phyloP scores from a whole-genome alignment of 176 grass and related monocot species.

The Oryza meridionalis region DNA sequence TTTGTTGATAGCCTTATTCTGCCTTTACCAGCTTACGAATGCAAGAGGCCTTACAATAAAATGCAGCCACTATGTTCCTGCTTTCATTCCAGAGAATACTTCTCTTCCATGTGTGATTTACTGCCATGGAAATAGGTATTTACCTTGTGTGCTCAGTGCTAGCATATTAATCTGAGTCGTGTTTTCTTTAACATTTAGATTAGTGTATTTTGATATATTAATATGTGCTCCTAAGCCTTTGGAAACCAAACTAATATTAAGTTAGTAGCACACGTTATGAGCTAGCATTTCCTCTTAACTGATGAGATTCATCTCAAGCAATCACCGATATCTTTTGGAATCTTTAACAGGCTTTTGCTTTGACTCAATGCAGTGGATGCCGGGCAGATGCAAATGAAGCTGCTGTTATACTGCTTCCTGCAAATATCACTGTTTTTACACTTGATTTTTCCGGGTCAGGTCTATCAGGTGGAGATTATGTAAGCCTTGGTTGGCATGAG shows the following conservation, averaged over 20 bases:
- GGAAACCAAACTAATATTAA: not conserved
- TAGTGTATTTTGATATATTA: slow-evolving; percentile 19
- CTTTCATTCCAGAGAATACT: slow-evolving; percentile 61
- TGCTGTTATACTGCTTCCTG: slow-evolving; percentile 86
- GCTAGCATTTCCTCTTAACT: not conserved
- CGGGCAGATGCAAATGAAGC: slow-evolving; percentile 98
- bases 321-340: slow-evolving; percentile 39
- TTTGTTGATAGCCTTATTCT: slow-evolving; percentile 42
- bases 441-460: slow-evolving; percentile 98
- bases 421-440: slow-evolving; percentile 96
- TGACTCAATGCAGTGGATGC: slow-evolving; percentile 85
- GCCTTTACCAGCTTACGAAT: slow-evolving; percentile 77
- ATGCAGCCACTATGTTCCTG: slow-evolving; percentile 97
- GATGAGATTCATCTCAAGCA: slow-evolving; percentile 23
- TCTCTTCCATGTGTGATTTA: slow-evolving; percentile 91
- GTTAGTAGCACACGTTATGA: slow-evolving; percentile 26
- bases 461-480: slow-evolving; percentile 88
- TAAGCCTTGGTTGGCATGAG: slow-evolving; percentile 99
- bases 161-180: slow-evolving; percentile 20
- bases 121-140: slow-evolving; percentile 96
- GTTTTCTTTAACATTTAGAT: slow-evolving; percentile 30
- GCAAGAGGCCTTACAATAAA: slow-evolving; percentile 76
- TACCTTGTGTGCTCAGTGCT: slow-evolving; percentile 2
- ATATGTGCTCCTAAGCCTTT: slow-evolving; percentile 26
- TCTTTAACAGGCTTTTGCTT: slow-evolving; percentile 48